Evolutionary conservation across 2,329 filamentous ascomycete genomes (phyloP), one percentile per base, ranked within the genome.

Genomic region (Torrubiellomyces zombiae): DNA sequence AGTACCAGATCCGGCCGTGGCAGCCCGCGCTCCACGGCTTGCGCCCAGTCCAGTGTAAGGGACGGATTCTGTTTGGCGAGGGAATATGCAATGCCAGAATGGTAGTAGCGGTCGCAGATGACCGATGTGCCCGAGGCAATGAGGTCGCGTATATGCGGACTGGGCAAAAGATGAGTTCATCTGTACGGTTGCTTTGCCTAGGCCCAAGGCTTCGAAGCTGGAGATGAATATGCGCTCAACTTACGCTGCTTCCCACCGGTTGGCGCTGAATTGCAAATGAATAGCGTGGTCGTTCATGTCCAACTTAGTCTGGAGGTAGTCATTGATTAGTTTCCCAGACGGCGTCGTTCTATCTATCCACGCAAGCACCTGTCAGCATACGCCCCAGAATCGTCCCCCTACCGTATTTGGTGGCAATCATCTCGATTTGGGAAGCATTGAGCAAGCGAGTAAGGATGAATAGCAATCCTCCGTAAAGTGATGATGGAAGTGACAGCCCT

Each of bases 101-200:
- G 86, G 47, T 91, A 92, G 56, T 95, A 98, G 23, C 89, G 74
- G 50, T 98, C 89, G 37, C 86, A 74, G 19, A 98, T 60, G 16
- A 98, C 63, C 0, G 71, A 89, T 12, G 63, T 73, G 7, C 86
- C 85, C 2, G 58, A 48, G 1, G 58, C 53, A 5, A 94, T 50
- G 5, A 67, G 55, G 1, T 50, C 28, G 11, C 56, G 43, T 22
- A 75, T 73, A 24, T 52, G 51, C 36, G 58, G 54, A 3, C 64
- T 69, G 30, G 4, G 9, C 14, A 17, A 11, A 14, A 11, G 16
- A 18, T 21, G 14, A 18, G 14, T 9, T n/a, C n/a, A n/a, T n/a
- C n/a, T n/a, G n/a, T n/a, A n/a, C n/a, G n/a, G n/a, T n/a, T n/a
- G n/a, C n/a, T n/a, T n/a, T n/a, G n/a, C n/a, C n/a, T n/a, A n/a